Percentiles rank a stretch among this genome's conserved stretches.
These are phyloP conservation scores for Singerocomus inundabilis DNA, from an alignment of 1,284 basidiomycete genomes.

Conservation along the genomic window DNA sequence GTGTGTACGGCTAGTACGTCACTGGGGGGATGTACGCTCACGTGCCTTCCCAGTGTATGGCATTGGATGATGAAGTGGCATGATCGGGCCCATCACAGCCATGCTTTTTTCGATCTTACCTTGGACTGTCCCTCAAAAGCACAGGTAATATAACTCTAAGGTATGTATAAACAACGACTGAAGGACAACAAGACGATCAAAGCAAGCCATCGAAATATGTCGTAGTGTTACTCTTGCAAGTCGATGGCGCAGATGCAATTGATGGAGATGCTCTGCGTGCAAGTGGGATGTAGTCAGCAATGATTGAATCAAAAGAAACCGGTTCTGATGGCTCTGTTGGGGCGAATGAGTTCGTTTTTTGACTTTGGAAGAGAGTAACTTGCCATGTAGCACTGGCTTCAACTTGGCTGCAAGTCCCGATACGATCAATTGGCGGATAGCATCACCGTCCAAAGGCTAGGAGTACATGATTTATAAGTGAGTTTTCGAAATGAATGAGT, in stretches of 20 bases:
- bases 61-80: slow-evolving; percentile 31
- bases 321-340: slow-evolving; percentile 39
- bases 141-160: too few relatives aligned
- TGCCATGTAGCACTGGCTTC: slow-evolving; percentile 51
- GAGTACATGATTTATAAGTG: slow-evolving; percentile 31
- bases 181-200: slow-evolving; percentile 23
- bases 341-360: slow-evolving; percentile 3
- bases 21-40: slow-evolving; percentile 15
- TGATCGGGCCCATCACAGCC: slow-evolving; percentile 6
- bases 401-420: slow-evolving; percentile 64
- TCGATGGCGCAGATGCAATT: slow-evolving; percentile 6
- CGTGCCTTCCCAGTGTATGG: slow-evolving; percentile 25
- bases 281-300: slow-evolving; percentile 63
- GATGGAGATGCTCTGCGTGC: slow-evolving; percentile 19
- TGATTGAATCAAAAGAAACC: slow-evolving; percentile 65
- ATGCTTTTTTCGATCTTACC: background rate
- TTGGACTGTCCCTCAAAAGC: background rate
- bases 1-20: slow-evolving; percentile 44
- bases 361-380: slow-evolving; percentile 21
- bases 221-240: slow-evolving; percentile 23
- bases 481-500: slow-evolving; percentile 29
- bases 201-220: slow-evolving; percentile 46
- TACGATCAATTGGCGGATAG: slow-evolving; percentile 72
- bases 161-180: slow-evolving; percentile 10
- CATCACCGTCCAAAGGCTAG: slow-evolving; percentile 65